Base-by-base conservation (phyloP, 345 rosid species). In the Eucalyptus paniculata region DNA sequence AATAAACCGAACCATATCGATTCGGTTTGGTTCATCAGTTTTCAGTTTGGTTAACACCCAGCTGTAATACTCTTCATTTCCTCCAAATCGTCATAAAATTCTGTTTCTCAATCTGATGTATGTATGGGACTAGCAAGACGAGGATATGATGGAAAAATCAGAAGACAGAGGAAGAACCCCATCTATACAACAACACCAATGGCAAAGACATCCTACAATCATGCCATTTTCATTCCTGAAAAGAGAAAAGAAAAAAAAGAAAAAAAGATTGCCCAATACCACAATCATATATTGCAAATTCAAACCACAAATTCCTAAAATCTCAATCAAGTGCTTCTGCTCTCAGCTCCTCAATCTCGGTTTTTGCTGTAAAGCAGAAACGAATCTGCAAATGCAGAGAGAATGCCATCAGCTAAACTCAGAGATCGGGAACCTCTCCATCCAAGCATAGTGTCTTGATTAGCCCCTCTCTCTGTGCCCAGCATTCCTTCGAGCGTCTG, bases 381-480 rank as follows among this genome's bases (percentile, higher is more conserved):
- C 30, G 30, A 40, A 72, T 72, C 82, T 72, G 82, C 45, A 72
- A 77, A 77, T 77, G 83, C 47, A 77, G 83, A 77, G 47, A 37
- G 83, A 77, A 77, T 40, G 47, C 47, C 83, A 77, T 77, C 83
- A 77, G 83, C 83, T 77, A 77, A 77, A 77, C 30, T 12, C 83
- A 40, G 47, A 77, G 83, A 37, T 37, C 83, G 30, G 7, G 83
- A 77, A 23, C 83, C 47, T 16, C 30, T 77, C 28, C 28, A 21
- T 77, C 47, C 47, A 37, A 77, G 42, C 83, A 72, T 34, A 18
- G 45, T n/a, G 53, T 40, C 53, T 50, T 50, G 69, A 47, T 89
- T 54, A 89, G 90, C 88, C 90, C 90, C 88, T 50, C n/a, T 89
- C 88, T 86, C 88, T 67, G 88, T 62, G 86, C 87, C 86, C 90